These are phyloP conservation scores for Fusarium sp. DNA, from an alignment of 2,329 filamentous ascomycete genomes.

Conservation along the genomic window DNA sequence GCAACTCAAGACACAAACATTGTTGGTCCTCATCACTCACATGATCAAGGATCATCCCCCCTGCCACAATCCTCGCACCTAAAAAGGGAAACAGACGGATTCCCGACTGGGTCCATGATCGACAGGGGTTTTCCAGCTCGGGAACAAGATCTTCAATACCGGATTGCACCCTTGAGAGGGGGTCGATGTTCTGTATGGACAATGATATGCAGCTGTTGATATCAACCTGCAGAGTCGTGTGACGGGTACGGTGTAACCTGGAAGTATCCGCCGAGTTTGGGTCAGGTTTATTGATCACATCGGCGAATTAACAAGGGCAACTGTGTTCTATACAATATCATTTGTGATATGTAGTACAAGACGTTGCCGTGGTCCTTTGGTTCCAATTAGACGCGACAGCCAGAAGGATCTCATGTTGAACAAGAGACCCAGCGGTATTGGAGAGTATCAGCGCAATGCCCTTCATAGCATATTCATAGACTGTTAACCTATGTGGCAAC, in stretches of 20 bases:
- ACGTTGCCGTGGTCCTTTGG: not conserved
- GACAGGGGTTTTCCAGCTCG: constrained; percentile 22
- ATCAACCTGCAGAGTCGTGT: not conserved
- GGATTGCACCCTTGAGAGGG: not conserved
- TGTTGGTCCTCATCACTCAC: not conserved
- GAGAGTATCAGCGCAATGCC: not conserved
- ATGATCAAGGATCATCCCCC: constrained; percentile 9
- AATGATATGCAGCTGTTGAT: not conserved
- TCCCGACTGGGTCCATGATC: constrained; percentile 27
- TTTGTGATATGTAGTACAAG: not conserved
- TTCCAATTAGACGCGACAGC: not conserved
- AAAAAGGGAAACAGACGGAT: not conserved
- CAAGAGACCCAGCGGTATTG: not conserved
- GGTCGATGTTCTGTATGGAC: not conserved
- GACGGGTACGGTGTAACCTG: not conserved
- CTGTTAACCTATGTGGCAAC: not conserved
- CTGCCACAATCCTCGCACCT: not conserved
- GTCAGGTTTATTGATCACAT: not conserved
- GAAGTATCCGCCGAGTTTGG: not conserved
- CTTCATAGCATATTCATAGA: not conserved
- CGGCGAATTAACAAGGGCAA: not conserved
- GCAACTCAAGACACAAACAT: constrained; percentile 1
- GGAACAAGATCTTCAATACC: not conserved
- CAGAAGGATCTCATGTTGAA: not conserved
- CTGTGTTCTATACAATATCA: not conserved